A percentile compares a stretch with the other conserved stretches of the same genome.
These are phyloP conservation scores for Rhodotorula babjevae DNA, from an alignment of 768 basidiomycete genomes.

Conservation along the genomic window DNA sequence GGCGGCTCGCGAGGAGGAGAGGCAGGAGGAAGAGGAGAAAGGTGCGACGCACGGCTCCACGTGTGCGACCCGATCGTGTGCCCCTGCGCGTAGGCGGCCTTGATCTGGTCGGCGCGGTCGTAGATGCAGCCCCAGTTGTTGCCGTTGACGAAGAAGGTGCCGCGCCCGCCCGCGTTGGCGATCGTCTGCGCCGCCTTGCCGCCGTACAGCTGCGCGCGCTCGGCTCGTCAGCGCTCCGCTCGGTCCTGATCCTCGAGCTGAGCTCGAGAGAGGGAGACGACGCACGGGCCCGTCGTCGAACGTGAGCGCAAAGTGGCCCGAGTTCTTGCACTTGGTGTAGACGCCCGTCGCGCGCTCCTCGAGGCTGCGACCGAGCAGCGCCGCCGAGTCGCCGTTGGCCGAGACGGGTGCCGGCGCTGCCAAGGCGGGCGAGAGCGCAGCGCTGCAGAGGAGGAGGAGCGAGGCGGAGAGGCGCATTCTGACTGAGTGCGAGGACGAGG, in stretches of 20 bases:
- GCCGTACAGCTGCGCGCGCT: neutral
- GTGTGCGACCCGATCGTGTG: slow-evolving; percentile 30
- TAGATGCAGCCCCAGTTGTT: slow-evolving; percentile 39
- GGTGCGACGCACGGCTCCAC: slow-evolving; percentile 1
- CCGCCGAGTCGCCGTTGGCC: no score
- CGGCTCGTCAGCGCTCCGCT: neutral
- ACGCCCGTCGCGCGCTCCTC: neutral
- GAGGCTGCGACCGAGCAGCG: no score
- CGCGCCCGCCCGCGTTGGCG: neutral
- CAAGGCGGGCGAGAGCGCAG: no score
- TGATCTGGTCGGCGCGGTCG: slow-evolving; percentile 13
- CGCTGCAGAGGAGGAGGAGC: no score
- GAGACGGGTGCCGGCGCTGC: no score
- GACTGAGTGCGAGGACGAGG: no score
- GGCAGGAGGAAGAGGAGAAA: neutral
- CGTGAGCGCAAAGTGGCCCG: slow-evolving; percentile 31
- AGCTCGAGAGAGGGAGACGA: neutral
- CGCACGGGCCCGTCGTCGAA: slow-evolving; percentile 40
- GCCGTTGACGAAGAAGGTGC: slow-evolving; percentile 35
- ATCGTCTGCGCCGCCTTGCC: neutral
- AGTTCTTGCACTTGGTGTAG: slow-evolving; percentile 18
- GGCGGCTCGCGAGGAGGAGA: neutral
- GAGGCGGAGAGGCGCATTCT: no score
- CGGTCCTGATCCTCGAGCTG: no score
- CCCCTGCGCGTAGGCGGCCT: slow-evolving; percentile 4